A percentile compares a stretch with the other conserved stretches of the same genome.
Evolutionary conservation across 2,329 filamentous ascomycete genomes (phyloP).

Genomic region (Fusarium pseudograminearum): DNA sequence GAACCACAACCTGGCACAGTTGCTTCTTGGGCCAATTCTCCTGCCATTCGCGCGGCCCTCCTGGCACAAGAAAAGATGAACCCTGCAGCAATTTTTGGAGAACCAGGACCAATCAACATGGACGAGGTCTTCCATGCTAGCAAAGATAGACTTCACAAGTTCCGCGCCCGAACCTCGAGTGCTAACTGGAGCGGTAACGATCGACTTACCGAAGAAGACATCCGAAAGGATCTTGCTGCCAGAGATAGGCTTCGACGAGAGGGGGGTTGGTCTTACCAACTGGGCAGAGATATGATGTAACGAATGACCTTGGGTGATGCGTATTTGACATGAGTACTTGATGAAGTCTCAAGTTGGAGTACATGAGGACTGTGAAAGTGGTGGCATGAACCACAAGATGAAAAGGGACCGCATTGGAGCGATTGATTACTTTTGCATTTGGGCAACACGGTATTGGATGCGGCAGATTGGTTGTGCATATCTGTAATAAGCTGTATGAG

Average conservation of each 20-base stretch:
- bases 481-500: slow-evolving; percentile 28
- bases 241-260: slow-evolving; percentile 83
- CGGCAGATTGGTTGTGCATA: slow-evolving; percentile 40
- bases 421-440: slow-evolving; percentile 31
- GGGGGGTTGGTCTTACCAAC: slow-evolving; percentile 84
- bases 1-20: slow-evolving; percentile 66
- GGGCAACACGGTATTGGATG: slow-evolving; percentile 31
- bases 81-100: slow-evolving; percentile 87
- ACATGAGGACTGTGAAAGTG: slow-evolving; percentile 11
- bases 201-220: slow-evolving; percentile 86
- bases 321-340: slow-evolving; percentile 28
- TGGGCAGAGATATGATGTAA: slow-evolving; percentile 62
- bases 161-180: slow-evolving; percentile 90
- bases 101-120: slow-evolving; percentile 89
- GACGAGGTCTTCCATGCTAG: slow-evolving; percentile 95
- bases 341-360: slow-evolving; percentile 20
- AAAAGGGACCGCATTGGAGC: slow-evolving; percentile 22
- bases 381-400: slow-evolving; percentile 17
- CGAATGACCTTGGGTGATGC: slow-evolving; percentile 16
- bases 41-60: slow-evolving; percentile 80
- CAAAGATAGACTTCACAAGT: slow-evolving; percentile 86
- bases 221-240: slow-evolving; percentile 81
- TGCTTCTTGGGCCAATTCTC: slow-evolving; percentile 89
- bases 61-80: slow-evolving; percentile 87
- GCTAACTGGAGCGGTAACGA: slow-evolving; percentile 93